Conservation (phyloP, 176 grass and related monocot genomes). For the Hsuehochloa calcarea region DNA sequence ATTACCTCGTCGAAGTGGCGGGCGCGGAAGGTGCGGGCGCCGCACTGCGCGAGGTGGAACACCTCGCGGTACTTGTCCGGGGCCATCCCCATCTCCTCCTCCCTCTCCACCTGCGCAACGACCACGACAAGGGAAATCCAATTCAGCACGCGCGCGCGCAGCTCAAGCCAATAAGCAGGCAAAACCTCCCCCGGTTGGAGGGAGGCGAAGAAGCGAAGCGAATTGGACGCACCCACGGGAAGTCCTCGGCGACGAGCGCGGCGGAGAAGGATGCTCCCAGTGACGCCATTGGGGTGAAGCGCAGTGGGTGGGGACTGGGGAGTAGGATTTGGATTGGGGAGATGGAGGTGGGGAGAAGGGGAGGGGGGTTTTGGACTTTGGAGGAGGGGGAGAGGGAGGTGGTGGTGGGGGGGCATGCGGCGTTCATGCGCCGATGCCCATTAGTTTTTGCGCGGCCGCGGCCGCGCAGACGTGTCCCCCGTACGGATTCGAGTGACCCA, state of each 20-base stretch:
- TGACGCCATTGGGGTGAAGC: conserved; percentile 23
- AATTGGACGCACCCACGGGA: conserved; percentile 53
- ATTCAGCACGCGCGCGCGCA: neutral
- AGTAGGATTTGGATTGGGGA: neutral
- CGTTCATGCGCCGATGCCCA: conserved; percentile 43
- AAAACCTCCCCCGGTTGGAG: neutral
- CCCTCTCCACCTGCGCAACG: conserved; percentile 60
- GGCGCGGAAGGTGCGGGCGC: conserved; percentile 54
- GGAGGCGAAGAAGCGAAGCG: neutral
- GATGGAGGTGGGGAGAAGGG: neutral
- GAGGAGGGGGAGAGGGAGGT: conserved; percentile 7
- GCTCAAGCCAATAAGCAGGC: neutral
- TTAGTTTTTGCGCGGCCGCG: conserved; percentile 55
- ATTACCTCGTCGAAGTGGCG: conserved; percentile 75
- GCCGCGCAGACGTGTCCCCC: conserved; percentile 39
- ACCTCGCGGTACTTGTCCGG: conserved; percentile 60
- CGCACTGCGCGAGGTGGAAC: conserved; percentile 60
- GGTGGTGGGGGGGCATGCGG: conserved; percentile 35
- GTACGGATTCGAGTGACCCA: neutral
- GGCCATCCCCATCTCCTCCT: conserved; percentile 59
- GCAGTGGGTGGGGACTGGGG: neutral
- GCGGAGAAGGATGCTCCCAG: conserved; percentile 40
- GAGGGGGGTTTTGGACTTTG: neutral
- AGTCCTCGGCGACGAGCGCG: conserved; percentile 63
- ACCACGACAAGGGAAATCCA: conserved; percentile 21